These are phyloP conservation scores for Solanum habrochaites DNA, from an alignment of 257 asterid species.

Conservation along the genomic window DNA sequence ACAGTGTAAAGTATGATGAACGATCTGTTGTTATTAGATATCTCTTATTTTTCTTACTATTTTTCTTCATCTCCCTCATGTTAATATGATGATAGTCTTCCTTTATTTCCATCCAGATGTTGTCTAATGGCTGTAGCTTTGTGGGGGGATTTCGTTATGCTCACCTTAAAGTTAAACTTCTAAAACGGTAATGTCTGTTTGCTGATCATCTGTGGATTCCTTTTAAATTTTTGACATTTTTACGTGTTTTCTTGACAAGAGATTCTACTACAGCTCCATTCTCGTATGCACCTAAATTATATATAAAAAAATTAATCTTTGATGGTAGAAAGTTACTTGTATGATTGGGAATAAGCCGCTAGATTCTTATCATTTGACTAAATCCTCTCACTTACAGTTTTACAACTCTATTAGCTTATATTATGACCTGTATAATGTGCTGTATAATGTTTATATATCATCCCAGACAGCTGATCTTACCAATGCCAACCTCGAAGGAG, in stretches of 20 bases:
- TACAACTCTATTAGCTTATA: not conserved
- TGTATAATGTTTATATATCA: not conserved
- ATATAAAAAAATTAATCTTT: too few relatives aligned
- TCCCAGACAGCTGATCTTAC: slow-evolving; percentile 91
- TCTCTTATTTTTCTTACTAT: not conserved
- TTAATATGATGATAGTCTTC: not conserved
- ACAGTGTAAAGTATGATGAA: not conserved
- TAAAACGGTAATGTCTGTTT: not conserved
- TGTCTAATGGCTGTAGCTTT: slow-evolving; percentile 82
- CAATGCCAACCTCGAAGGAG: slow-evolving; percentile 98
- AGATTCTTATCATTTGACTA: not conserved
- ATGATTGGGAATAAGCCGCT: not conserved
- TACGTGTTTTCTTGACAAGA: not conserved
- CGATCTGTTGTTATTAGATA: not conserved
- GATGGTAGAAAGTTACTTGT: not conserved
- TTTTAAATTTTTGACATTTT: not conserved
- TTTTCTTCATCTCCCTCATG: not conserved
- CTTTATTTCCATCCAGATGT: slow-evolving; percentile 47
- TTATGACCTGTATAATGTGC: not conserved
- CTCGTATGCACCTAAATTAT: not conserved
- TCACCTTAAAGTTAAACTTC: slow-evolving; percentile 57
- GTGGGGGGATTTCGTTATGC: slow-evolving; percentile 91
- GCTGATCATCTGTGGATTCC: not conserved
- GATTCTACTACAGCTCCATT: not conserved
- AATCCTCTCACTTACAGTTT: not conserved